Conservation (phyloP, 2,329 filamentous ascomycete genomes). For the Cordyceps tenuipes region DNA sequence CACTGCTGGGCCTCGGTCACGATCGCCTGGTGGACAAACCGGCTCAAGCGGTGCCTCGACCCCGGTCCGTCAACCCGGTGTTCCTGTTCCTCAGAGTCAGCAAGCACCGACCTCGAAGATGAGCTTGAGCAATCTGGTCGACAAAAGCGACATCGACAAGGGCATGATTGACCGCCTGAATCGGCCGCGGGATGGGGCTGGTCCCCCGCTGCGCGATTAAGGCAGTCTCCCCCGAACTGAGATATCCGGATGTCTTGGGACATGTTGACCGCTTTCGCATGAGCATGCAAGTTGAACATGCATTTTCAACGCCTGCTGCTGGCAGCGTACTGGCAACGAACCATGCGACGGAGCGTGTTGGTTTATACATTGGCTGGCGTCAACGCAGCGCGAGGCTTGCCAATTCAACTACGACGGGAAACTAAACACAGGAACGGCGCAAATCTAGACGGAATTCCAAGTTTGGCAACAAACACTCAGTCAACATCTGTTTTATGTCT, state of each 20-base stretch:
- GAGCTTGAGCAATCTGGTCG: conserved; percentile 45
- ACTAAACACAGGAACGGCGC: conserved; percentile 3
- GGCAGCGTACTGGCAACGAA: neutral
- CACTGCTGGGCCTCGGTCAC: conserved; percentile 27
- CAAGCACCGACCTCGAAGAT: conserved; percentile 35
- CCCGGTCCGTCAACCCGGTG: conserved; percentile 21
- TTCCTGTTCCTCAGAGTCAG: conserved; percentile 16
- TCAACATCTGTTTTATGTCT: conserved; percentile 11
- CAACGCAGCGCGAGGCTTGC: neutral
- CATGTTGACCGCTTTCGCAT: neutral
- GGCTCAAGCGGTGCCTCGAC: conserved; percentile 30
- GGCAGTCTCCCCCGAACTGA: neutral
- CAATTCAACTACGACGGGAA: neutral
- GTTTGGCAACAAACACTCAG: conserved; percentile 26
- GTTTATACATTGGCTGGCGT: neutral
- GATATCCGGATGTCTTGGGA: conserved; percentile 10
- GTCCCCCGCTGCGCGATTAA: neutral
- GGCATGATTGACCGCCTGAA: conserved; percentile 47
- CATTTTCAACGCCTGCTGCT: conserved; percentile 4
- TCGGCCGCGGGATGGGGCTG: conserved; percentile 20
- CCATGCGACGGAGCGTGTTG: neutral
- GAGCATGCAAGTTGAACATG: neutral
- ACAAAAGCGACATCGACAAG: conserved; percentile 45
- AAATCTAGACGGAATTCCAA: conserved; percentile 14
- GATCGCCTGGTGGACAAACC: conserved; percentile 23